phyloP scores from a whole-genome alignment of 495 filamentous ascomycete genomes.

The Hypomontagnella monticulosa region DNA sequence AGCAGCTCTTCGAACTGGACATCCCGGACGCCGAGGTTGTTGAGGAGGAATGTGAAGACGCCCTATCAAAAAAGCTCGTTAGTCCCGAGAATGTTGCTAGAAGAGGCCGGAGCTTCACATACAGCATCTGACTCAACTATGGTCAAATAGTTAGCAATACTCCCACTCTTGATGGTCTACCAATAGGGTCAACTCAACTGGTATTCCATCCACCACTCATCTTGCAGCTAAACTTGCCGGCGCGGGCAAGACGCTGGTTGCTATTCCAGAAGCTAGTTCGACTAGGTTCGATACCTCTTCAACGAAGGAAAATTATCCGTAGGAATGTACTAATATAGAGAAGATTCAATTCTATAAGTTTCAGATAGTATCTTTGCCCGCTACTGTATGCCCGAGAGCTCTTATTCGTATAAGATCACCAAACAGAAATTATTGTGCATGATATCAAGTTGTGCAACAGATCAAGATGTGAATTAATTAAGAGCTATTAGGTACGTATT shows the following conservation, averaged over 20 bases:
- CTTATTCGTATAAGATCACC: slow-evolving; percentile 4
- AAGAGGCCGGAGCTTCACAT: slow-evolving; percentile 43
- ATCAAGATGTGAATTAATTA: slow-evolving; percentile 10
- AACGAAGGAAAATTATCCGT: not conserved
- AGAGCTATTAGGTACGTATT: slow-evolving; percentile 13
- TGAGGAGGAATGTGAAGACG: slow-evolving; percentile 94
- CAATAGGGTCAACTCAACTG: slow-evolving; percentile 50
- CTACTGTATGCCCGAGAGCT: not conserved
- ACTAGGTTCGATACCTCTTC: slow-evolving; percentile 7
- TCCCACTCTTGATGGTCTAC: not conserved
- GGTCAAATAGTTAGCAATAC: slow-evolving; percentile 50
- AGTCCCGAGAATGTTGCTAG: slow-evolving; percentile 2
- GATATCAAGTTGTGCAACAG: slow-evolving; percentile 18
- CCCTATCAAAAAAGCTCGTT: slow-evolving; percentile 64
- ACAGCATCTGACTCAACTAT: slow-evolving; percentile 96
- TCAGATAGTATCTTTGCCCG: not conserved
- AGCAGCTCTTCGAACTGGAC: slow-evolving; percentile 98
- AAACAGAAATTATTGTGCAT: slow-evolving; percentile 5
- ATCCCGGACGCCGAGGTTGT: slow-evolving; percentile 89
- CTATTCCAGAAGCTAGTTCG: slow-evolving; percentile 5
- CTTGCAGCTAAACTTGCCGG: slow-evolving; percentile 41
- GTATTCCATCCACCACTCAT: slow-evolving; percentile 71
- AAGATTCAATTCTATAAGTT: not conserved
- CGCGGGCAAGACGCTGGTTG: slow-evolving; percentile 29
- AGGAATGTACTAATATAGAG: no score